Conservation (phyloP, 2,329 filamentous ascomycete genomes). For the Didymella segeticola region DNA sequence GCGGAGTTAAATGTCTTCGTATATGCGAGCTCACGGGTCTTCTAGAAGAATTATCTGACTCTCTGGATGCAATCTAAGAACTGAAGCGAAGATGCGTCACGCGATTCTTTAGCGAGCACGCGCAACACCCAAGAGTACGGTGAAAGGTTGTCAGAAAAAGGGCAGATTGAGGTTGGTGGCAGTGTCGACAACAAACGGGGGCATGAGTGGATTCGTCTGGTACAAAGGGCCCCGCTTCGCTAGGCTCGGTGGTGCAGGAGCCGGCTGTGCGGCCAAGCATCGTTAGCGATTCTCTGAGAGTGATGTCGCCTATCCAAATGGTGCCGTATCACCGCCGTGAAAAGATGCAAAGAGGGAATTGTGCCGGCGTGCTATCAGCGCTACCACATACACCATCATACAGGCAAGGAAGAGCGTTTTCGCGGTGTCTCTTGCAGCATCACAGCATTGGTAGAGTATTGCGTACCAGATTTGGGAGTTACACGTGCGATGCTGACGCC, state of each 20-base stretch:
- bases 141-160: constrained; percentile 3
- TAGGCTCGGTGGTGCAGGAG: constrained; percentile 8
- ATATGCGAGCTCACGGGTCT: constrained; percentile 7
- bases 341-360: neutral
- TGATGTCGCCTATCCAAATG: constrained; percentile 5
- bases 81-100: constrained; percentile 25
- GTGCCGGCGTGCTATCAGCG: neutral
- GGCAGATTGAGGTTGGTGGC: constrained; percentile 26
- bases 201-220: neutral
- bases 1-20: constrained; percentile 24
- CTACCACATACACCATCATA: neutral
- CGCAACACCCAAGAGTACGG: constrained; percentile 22
- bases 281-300: constrained; percentile 10
- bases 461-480: neutral
- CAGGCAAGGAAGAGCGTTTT: neutral
- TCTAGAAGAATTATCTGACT: constrained; percentile 19
- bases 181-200: constrained; percentile 14
- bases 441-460: neutral
- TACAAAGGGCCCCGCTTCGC: neutral
- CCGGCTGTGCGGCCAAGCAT: constrained; percentile 7
- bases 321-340: neutral
- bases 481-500: constrained; percentile 22
- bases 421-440: constrained; percentile 7
- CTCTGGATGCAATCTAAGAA: constrained; percentile 6
- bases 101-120: constrained; percentile 24